Base-by-base conservation (phyloP, 1,284 basidiomycete species). In the Amylostereum areolatum region DNA sequence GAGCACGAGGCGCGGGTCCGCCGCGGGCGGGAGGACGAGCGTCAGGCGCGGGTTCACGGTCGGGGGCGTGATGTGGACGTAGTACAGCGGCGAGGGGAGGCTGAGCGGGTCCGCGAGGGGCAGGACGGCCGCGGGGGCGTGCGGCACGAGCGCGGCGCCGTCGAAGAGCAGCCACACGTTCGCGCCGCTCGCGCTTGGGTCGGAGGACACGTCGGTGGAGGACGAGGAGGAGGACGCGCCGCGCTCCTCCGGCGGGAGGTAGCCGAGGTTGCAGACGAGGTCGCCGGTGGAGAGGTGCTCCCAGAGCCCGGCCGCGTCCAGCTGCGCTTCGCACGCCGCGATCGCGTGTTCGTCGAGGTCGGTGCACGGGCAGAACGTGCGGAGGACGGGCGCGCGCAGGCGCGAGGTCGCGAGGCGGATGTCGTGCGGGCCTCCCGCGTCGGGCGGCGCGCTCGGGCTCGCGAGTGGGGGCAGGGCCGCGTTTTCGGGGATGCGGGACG, bases 191-290 rank as follows among this genome's bases (percentile, higher is more conserved):
- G 7, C n/a, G 11, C 32, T 30, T 5, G 34, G 47, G 25, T 40
- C 43, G 2, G 40, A 11, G 36, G 58, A 49, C 40, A 31, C 30
- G 3, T 49, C 52, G 31, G 48, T 43, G 25, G 25, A 47, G 6
- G 24, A 27, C n/a, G 12, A 25, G 33, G 43, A 45, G 25, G 39
- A 29, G 29, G 4, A 34, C 43, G 32, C 30, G 37, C 9, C 36
- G 48, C 34, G 52, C 10, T 54, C 59, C 9, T 62, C 61, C 0
- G 73, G 71, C 1, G 80, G 80, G 6, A 90, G 72, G 58, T 80
- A 88, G 5, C 87, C 87, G 45, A 90, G 71, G 61, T 90, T 90
- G 63, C 83, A 88, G 25, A 90, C 74, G 36, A 89, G 64, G 59
- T 90, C 87, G 2, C 88, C 87, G 0, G 74, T 74, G 2, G 81